These are phyloP conservation scores for Aureobasidium vineae DNA, from an alignment of 2,329 filamentous ascomycete species.

Conservation along the genomic window DNA sequence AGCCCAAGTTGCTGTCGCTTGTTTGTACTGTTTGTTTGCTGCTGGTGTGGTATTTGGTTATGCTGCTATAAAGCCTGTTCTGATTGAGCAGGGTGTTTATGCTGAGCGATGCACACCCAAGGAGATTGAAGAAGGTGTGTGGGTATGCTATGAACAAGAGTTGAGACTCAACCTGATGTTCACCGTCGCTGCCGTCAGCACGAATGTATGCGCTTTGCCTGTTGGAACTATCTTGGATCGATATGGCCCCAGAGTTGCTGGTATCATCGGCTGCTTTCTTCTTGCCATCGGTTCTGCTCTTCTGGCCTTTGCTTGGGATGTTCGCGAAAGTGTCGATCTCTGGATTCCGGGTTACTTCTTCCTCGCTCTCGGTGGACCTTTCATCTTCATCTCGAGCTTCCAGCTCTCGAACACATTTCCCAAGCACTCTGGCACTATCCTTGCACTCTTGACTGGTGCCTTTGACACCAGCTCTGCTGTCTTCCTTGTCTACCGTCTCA, in stretches of 20 bases:
- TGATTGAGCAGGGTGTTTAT: slow-evolving; percentile 72
- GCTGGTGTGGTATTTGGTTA: slow-evolving; percentile 82
- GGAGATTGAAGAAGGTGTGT: slow-evolving; percentile 50
- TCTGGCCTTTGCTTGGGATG: slow-evolving; percentile 63
- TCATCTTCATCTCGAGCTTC: slow-evolving; percentile 53
- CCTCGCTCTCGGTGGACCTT: slow-evolving; percentile 51
- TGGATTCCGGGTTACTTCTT: slow-evolving; percentile 53
- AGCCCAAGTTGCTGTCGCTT: slow-evolving; percentile 66
- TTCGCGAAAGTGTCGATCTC: slow-evolving; percentile 65
- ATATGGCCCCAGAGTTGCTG: slow-evolving; percentile 74
- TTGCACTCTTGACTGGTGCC: slow-evolving; percentile 52
- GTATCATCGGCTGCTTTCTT: slow-evolving; percentile 67
- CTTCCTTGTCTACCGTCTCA: slow-evolving; percentile 49
- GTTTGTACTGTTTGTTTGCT: slow-evolving; percentile 71
- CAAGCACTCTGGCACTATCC: slow-evolving; percentile 50
- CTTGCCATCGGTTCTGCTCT: slow-evolving; percentile 68
- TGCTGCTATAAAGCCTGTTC: slow-evolving; percentile 77
- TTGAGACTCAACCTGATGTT: slow-evolving; percentile 83
- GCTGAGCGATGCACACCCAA: slow-evolving; percentile 59
- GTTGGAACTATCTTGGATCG: slow-evolving; percentile 82
- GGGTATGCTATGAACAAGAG: slow-evolving; percentile 59
- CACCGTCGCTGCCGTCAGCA: slow-evolving; percentile 81
- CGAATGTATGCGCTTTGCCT: slow-evolving; percentile 81
- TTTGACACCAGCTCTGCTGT: slow-evolving; percentile 53
- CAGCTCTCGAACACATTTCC: slow-evolving; percentile 54